Base-by-base conservation (phyloP, 805 yeast genomes). In the Lipomyces orientalis region DNA sequence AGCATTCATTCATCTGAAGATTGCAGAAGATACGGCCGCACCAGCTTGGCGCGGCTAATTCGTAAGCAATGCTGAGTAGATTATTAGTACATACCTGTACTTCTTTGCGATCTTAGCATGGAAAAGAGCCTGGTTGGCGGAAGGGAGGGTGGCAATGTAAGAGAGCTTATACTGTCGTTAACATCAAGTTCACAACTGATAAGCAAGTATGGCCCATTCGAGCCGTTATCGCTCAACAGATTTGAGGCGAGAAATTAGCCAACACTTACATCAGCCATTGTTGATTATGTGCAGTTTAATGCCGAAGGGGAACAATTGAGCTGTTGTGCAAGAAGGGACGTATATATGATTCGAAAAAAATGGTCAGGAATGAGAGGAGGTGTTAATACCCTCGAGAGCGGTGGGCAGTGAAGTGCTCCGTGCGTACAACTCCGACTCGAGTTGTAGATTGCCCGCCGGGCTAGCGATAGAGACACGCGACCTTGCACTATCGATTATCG, bases 91-190 rank as follows among this genome's bases (percentile, higher is more conserved):
- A n/a, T 49, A 69, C 72, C 62, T 69, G 59, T 61, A 29, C 64
- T 65, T 65, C 65, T 69, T 69, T 10, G 67, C 65, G 60, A 68
- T 69, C 69, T 69, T 69, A 54, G 72, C 72, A 14, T 67, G 63
- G 65, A 69, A 69, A 62, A 69, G 71, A 54, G 66, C 62, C 71
- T 68, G 72, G 69, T 64, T 59, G 46, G 71, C 66, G 35, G 72
- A 43, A 14, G 72, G 68, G 16, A 69, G 71, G 39, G 66, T 54
- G 57, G 72, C 63, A 25, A 69, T 59, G 64, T 63, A 69, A 14
- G 67, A 58, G 57, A 69, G 72, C 72, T 69, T 29, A 16, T 19
- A 29, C 6, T 19, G 57, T 39, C 29, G 55, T 58, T 25, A 19
- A 9, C 10, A 35, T 33, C 25, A 16, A 4, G 16, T 34, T 39